Conservation (phyloP, 2,329 filamentous ascomycete genomes). For the Pyrenophora graminea region DNA sequence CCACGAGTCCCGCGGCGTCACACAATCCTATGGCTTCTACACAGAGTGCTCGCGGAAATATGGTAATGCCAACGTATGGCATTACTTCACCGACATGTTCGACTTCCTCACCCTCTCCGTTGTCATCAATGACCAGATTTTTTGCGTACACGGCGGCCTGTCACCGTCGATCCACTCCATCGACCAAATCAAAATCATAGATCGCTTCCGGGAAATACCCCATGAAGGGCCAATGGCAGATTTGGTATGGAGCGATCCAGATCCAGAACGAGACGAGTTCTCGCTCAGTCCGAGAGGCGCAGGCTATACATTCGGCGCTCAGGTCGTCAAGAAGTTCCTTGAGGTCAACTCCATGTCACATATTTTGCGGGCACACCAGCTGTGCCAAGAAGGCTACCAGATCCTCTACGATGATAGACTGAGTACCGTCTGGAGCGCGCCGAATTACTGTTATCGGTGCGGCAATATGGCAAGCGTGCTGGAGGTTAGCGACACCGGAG, state of each 20-base stretch:
- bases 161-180: constrained; percentile 85
- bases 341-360: constrained; percentile 98
- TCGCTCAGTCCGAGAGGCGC: constrained; percentile 90
- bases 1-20: constrained; percentile 96
- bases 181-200: constrained; percentile 99
- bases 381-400: constrained; percentile 97
- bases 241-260: constrained; percentile 96
- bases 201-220: constrained; percentile 96
- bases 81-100: constrained; percentile 99
- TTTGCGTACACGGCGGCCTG: constrained; percentile 91
- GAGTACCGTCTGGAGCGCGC: constrained; percentile 89
- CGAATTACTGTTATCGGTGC: constrained; percentile 86
- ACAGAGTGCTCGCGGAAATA: constrained; percentile 98
- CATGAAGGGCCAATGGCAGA: constrained; percentile 99
- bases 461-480: constrained; percentile 97
- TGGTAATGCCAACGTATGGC: constrained; percentile 98
- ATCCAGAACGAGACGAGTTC: constrained; percentile 97
- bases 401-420: constrained; percentile 92
- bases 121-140: constrained; percentile 98
- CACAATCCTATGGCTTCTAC: constrained; percentile 98
- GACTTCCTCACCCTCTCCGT: constrained; percentile 96
- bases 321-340: constrained; percentile 97
- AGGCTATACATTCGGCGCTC: constrained; percentile 95
- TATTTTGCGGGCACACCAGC: constrained; percentile 95
- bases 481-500: constrained; percentile 90